Percentiles rank a stretch among this genome's conserved stretches.
Conservation (phyloP, 1,139 yeast species). For the Chernovozyma aurita region DNA sequence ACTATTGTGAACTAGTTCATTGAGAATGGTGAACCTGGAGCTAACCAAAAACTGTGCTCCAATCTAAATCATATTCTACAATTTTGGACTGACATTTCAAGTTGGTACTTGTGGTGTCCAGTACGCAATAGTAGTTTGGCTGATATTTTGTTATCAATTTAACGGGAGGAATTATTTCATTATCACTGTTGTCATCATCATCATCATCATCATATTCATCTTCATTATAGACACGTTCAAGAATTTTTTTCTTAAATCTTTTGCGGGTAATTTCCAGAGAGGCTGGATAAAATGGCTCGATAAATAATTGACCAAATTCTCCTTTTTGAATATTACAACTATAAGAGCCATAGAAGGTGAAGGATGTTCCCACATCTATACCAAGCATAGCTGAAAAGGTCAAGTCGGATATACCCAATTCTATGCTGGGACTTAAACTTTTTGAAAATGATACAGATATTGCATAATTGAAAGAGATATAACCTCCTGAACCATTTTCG, state of each 20-base stretch:
- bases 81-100: slow-evolving; percentile 8
- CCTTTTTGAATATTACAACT: slow-evolving; percentile 15
- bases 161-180: slow-evolving; percentile 5
- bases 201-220: slow-evolving; percentile 3
- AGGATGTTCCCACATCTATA: slow-evolving; percentile 8
- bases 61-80: neutral
- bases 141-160: slow-evolving; percentile 8
- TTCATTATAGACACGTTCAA: too few species aligned
- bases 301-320: slow-evolving; percentile 14
- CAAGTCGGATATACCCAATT: slow-evolving; percentile 5
- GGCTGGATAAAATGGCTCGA: slow-evolving; percentile 10
- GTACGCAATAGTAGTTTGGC: slow-evolving; percentile 3
- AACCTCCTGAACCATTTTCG: slow-evolving; percentile 7
- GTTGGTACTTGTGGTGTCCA: neutral
- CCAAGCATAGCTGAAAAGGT: slow-evolving; percentile 10
- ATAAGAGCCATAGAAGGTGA: slow-evolving; percentile 9
- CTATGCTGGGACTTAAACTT: neutral
- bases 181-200: slow-evolving; percentile 5
- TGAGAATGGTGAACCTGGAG: too few species aligned
- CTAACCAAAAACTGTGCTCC: too few species aligned
- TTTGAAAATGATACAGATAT: neutral
- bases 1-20: too few species aligned
- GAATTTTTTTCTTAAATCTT: slow-evolving; percentile 10
- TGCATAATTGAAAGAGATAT: slow-evolving; percentile 1
- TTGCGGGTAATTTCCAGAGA: slow-evolving; percentile 11